phyloP scores from a whole-genome alignment of 768 basidiomycete genomes.

The Arthromyces matolae region DNA sequence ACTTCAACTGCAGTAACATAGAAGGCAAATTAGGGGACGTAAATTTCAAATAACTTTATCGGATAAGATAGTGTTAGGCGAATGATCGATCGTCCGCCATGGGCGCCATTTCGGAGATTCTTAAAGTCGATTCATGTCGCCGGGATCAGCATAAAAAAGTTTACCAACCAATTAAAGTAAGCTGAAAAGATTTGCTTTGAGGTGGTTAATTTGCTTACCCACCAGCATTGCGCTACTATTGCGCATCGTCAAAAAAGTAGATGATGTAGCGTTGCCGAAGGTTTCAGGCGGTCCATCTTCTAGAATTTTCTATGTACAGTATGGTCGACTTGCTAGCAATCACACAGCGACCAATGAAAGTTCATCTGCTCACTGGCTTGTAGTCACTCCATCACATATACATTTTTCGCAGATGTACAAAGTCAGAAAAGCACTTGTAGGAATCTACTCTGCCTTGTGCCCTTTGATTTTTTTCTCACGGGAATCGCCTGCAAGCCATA shows the following conservation, averaged over 20 bases:
- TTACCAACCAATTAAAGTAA: not conserved
- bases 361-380: no score
- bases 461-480: slow-evolving; percentile 52
- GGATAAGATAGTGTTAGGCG: not conserved
- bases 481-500: slow-evolving; percentile 88
- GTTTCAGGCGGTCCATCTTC: not conserved
- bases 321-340: no score
- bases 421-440: slow-evolving; percentile 9
- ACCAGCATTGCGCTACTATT: no score
- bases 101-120: not conserved
- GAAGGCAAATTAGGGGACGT: no score
- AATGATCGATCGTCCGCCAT: not conserved
- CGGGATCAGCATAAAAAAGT: no score
- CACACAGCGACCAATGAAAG: no score
- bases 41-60: not conserved
- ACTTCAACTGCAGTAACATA: no score
- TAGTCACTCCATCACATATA: slow-evolving; percentile 6
- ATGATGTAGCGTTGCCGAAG: not conserved
- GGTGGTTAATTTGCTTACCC: no score
- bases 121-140: not conserved
- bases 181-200: no score
- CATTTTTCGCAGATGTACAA: slow-evolving; percentile 8
- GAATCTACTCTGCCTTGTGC: slow-evolving; percentile 42
- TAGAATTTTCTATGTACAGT: no score
- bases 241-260: no score